These are phyloP conservation scores for Polyporus tsugae DNA, from an alignment of 1,284 basidiomycete genomes.

Conservation along the genomic window DNA sequence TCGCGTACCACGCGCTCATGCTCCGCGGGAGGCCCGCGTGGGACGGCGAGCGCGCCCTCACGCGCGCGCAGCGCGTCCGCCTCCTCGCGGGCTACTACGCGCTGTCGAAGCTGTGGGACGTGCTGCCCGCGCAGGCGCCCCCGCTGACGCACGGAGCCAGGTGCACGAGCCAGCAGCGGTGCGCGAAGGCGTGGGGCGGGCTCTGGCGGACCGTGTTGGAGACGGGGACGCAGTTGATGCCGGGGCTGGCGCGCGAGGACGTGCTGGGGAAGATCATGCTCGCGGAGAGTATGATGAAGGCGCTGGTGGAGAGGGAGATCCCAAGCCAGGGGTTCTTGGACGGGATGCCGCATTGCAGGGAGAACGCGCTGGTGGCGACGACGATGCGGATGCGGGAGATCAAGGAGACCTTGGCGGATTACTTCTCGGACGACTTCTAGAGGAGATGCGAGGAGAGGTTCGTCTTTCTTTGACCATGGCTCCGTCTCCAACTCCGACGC, in stretches of 20 bases:
- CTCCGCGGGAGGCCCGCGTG: slow-evolving; percentile 50
- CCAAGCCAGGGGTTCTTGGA: slow-evolving; percentile 48
- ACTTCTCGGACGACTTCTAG: slow-evolving; percentile 44
- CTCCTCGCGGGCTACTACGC: slow-evolving; percentile 52
- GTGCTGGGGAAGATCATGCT: slow-evolving; percentile 50
- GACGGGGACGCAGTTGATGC: slow-evolving; percentile 45
- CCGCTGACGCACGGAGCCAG: slow-evolving; percentile 47
- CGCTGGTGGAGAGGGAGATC: slow-evolving; percentile 50
- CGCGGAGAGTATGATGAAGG: slow-evolving; percentile 51
- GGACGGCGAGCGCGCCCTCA: slow-evolving; percentile 48
- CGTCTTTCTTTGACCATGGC: neutral
- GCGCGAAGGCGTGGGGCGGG: slow-evolving; percentile 49
- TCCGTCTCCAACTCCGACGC: neutral
- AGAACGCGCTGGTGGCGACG: slow-evolving; percentile 43
- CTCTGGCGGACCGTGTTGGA: slow-evolving; percentile 52
- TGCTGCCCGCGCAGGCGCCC: slow-evolving; percentile 48
- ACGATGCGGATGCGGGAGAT: slow-evolving; percentile 42
- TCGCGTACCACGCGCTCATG: slow-evolving; percentile 54
- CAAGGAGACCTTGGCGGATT: slow-evolving; percentile 43
- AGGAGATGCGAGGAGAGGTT: neutral
- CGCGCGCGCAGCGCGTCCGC: slow-evolving; percentile 51
- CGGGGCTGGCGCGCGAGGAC: slow-evolving; percentile 47
- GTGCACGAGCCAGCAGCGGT: slow-evolving; percentile 51
- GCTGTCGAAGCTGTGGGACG: slow-evolving; percentile 52
- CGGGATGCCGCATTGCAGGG: slow-evolving; percentile 47